Evolutionary conservation across 2,329 filamentous ascomycete genomes (phyloP).

Genomic region (Colletotrichum theobromicola): DNA sequence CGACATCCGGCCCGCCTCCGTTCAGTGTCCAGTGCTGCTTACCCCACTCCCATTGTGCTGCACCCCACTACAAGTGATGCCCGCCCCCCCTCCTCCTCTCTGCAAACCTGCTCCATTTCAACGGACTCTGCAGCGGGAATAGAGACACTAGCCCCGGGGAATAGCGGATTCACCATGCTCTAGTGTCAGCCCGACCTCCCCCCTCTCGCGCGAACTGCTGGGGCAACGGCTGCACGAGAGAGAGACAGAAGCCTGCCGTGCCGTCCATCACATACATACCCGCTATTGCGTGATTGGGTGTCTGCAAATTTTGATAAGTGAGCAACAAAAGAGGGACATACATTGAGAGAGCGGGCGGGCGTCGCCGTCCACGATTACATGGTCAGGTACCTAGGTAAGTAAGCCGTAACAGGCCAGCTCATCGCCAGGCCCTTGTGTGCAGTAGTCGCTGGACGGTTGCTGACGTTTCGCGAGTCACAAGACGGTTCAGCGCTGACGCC

Average conservation of each 20-base stretch:
- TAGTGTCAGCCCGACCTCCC: background rate
- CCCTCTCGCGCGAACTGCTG: background rate
- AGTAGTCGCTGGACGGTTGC: background rate
- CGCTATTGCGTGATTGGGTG: slow-evolving; percentile 17
- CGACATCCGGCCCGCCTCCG: background rate
- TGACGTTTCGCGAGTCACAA: background rate
- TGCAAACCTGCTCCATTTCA: background rate
- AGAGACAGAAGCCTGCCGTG: background rate
- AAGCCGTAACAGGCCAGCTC: background rate
- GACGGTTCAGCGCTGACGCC: background rate
- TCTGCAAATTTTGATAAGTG: background rate
- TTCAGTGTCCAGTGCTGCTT: background rate
- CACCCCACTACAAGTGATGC: background rate
- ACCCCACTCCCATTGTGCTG: background rate
- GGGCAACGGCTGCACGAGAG: no score
- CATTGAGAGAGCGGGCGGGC: background rate
- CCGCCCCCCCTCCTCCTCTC: background rate
- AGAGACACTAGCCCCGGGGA: background rate
- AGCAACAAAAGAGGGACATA: background rate
- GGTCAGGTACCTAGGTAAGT: background rate
- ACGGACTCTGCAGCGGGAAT: background rate
- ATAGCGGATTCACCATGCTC: background rate
- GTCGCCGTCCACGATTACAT: background rate
- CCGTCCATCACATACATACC: slow-evolving; percentile 4
- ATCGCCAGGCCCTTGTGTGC: background rate